Evolutionary conservation across 441 rosid genomes (phyloP).

Genomic region (Croton laevigatus): DNA sequence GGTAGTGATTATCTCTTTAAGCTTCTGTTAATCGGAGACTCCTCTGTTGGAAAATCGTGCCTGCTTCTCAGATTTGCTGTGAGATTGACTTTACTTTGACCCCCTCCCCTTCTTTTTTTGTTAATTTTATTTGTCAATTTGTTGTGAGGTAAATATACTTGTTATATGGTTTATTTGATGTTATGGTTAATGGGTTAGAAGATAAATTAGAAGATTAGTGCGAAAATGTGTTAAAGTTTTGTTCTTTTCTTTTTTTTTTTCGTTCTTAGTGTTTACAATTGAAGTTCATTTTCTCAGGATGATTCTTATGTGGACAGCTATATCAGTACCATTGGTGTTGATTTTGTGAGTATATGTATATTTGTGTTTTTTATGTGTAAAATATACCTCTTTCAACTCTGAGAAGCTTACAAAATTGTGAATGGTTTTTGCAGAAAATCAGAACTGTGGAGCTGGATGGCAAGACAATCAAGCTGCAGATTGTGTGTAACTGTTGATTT

Average conservation of each 20-base stretch:
- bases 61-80: slow-evolving; percentile 83
- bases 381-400: background rate
- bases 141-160: background rate
- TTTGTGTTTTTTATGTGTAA: background rate
- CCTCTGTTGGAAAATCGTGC: slow-evolving; percentile 86
- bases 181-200: background rate
- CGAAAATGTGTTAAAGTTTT: background rate
- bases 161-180: background rate
- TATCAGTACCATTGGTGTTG: slow-evolving; percentile 89
- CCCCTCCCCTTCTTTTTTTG: background rate
- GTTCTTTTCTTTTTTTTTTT: background rate
- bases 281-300: slow-evolving; percentile 42
- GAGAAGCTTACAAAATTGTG: background rate
- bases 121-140: background rate
- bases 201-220: background rate
- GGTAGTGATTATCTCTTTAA: slow-evolving; percentile 73
- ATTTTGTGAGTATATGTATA: slow-evolving; percentile 48
- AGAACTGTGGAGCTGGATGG: slow-evolving; percentile 83
- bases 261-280: background rate
- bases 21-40: slow-evolving; percentile 82
- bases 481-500: slow-evolving; percentile 43
- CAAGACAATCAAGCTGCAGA: slow-evolving; percentile 83
- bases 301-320: slow-evolving; percentile 86
- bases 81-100: slow-evolving; percentile 25
- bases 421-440: slow-evolving; percentile 51